phyloP scores from a whole-genome alignment of 2,329 filamentous ascomycete species.

The Bipolaris oryzae region DNA sequence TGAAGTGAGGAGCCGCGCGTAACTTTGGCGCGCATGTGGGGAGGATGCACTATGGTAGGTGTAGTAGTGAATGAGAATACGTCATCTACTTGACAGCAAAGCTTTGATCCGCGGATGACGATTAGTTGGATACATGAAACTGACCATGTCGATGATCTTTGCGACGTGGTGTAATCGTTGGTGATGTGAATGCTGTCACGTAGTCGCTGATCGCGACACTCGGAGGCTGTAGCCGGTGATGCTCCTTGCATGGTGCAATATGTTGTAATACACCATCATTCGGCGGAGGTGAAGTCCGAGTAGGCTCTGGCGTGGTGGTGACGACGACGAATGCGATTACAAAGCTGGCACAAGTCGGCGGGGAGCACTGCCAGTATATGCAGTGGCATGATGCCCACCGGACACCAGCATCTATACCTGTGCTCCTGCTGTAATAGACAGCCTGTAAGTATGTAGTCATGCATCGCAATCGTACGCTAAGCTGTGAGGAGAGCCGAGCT shows the following conservation, averaged over 20 bases:
- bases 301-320: background rate
- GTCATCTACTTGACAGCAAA: background rate
- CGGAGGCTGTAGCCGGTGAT: background rate
- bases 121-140: background rate
- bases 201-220: background rate
- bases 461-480: no score
- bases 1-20: background rate
- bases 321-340: slow-evolving; percentile 4
- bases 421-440: slow-evolving; percentile 3
- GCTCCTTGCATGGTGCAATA: background rate
- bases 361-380: background rate
- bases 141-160: background rate
- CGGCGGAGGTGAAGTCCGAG: slow-evolving; percentile 4
- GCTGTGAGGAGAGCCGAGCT: slow-evolving; percentile 17
- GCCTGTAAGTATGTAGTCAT: background rate
- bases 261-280: slow-evolving; percentile 4
- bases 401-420: background rate
- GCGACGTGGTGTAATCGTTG: background rate
- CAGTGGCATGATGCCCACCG: background rate
- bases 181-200: background rate
- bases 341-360: background rate
- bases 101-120: background rate
- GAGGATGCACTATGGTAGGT: no score
- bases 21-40: background rate
- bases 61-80: background rate